phyloP scores from a whole-genome alignment of 2,329 filamentous ascomycete genomes.

The Dothistroma pini region DNA sequence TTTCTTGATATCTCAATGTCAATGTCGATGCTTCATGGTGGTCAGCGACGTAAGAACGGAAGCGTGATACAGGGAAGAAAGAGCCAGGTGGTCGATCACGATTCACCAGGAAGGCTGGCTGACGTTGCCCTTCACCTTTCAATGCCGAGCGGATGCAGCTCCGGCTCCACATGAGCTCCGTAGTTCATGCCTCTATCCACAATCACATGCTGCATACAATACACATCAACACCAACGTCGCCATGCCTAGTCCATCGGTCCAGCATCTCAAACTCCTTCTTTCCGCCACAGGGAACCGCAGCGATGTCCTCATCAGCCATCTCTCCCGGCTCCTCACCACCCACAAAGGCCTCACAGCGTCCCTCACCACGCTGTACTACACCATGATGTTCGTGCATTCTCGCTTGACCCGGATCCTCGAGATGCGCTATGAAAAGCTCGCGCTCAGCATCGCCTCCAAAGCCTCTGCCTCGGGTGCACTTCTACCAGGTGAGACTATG shows the following conservation, averaged over 20 bases:
- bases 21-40: neutral
- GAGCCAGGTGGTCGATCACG: neutral
- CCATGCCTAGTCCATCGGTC: constrained; percentile 4
- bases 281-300: neutral
- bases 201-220: neutral
- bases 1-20: neutral
- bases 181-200: neutral
- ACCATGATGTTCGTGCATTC: constrained; percentile 42
- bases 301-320: constrained; percentile 18
- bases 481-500: constrained; percentile 43
- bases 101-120: neutral
- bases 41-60: neutral
- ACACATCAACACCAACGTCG: neutral
- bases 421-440: constrained; percentile 34
- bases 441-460: constrained; percentile 38
- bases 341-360: constrained; percentile 39
- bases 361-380: constrained; percentile 44
- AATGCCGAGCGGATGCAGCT: constrained; percentile 1
- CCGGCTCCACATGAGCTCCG: neutral
- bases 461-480: constrained; percentile 31
- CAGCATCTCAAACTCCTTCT: constrained; percentile 12
- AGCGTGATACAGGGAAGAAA: neutral
- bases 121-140: neutral
- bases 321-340: constrained; percentile 36
- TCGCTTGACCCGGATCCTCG: constrained; percentile 38